These are phyloP conservation scores for Solanum acaule DNA, from an alignment of 257 asterid genomes.

Conservation along the genomic window DNA sequence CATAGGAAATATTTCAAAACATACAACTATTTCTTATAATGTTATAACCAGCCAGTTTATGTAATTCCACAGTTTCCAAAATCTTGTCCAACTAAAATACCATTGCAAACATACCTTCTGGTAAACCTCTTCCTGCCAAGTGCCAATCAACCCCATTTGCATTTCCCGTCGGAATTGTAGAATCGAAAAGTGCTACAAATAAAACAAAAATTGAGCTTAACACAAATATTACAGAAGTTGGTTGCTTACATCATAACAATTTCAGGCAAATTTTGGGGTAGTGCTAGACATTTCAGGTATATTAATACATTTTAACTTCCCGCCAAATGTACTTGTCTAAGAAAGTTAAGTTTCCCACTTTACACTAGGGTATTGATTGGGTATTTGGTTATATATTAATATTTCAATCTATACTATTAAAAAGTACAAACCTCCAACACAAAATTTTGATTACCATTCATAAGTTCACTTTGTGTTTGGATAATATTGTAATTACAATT, in stretches of 20 bases:
- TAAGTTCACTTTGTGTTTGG: neutral
- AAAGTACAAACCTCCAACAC: neutral
- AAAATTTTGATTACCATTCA: neutral
- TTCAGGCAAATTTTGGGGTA: neutral
- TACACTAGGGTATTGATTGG: neutral
- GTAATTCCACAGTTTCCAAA: neutral
- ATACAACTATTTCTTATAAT: neutral
- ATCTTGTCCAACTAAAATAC: neutral
- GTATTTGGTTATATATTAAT: neutral
- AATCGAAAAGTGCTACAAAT: conserved; percentile 53
- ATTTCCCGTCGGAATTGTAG: conserved; percentile 57
- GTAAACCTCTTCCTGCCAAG: conserved; percentile 84
- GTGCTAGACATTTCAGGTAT: neutral
- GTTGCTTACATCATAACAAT: neutral
- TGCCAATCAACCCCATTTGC: conserved; percentile 71
- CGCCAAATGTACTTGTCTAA: neutral
- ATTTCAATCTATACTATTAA: neutral
- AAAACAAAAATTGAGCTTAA: neutral
- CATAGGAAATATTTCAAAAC: neutral
- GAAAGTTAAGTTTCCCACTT: neutral
- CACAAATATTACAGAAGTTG: neutral
- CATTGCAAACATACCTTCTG: conserved; percentile 32
- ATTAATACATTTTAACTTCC: neutral
- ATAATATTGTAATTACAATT: neutral
- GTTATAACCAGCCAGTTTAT: neutral